Percentiles rank a stretch among this genome's conserved stretches.
These are phyloP conservation scores for Adenanthera pavonina DNA, from an alignment of 306 rosid genomes.

Conservation along the genomic window DNA sequence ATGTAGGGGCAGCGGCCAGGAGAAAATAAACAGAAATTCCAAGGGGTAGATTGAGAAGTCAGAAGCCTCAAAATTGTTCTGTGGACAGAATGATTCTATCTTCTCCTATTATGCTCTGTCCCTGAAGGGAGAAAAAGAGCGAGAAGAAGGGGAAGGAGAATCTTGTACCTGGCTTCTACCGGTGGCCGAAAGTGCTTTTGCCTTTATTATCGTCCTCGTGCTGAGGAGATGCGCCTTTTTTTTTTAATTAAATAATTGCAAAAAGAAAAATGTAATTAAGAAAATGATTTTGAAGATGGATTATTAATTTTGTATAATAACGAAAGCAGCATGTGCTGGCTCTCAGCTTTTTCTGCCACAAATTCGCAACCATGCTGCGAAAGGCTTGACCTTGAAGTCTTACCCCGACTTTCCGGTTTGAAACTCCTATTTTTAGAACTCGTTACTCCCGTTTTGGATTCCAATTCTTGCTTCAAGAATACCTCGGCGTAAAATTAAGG, in stretches of 20 bases:
- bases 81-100: background rate
- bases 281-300: background rate
- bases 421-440: background rate
- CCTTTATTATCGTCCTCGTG: constrained; percentile 31
- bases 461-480: background rate
- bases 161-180: constrained; percentile 14
- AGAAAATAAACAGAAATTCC: background rate
- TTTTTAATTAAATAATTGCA: background rate
- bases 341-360: background rate
- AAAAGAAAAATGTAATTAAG: background rate
- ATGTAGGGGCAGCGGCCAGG: background rate
- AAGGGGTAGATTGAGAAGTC: constrained; percentile 7
- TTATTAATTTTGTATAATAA: background rate
- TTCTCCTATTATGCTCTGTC: background rate
- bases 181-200: constrained; percentile 39
- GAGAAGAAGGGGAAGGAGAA: constrained; percentile 2
- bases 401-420: background rate
- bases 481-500: background rate
- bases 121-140: background rate
- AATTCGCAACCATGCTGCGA: background rate
- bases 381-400: background rate
- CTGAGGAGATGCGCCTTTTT: background rate
- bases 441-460: background rate
- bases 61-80: background rate
- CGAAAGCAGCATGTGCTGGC: background rate